A percentile compares a stretch with the other conserved stretches of the same genome.
Evolutionary conservation across 306 rosid species (phyloP).

Genomic region (Sphenostylis stenocarpa): DNA sequence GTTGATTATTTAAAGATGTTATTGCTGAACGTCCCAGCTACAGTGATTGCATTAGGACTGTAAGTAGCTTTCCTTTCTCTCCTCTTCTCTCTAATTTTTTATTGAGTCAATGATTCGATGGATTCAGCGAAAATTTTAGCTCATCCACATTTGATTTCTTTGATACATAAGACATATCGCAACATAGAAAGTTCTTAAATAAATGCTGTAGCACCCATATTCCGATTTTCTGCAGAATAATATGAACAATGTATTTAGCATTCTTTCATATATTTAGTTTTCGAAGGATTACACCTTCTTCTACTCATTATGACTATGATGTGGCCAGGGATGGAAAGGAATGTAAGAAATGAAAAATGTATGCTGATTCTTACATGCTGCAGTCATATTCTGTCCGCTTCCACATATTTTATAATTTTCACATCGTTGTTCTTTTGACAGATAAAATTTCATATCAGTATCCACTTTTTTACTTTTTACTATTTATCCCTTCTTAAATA

Average conservation of each 20-base stretch:
- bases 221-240: slow-evolving; percentile 5
- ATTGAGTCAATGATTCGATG: neutral
- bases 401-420: neutral
- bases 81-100: neutral
- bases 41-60: slow-evolving; percentile 83
- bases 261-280: slow-evolving; percentile 6
- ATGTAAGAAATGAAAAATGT: neutral
- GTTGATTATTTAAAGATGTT: slow-evolving; percentile 93
- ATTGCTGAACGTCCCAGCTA: slow-evolving; percentile 84
- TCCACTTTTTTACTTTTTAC: neutral
- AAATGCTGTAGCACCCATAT: neutral
- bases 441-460: neutral
- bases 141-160: neutral
- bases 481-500: neutral
- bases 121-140: neutral
- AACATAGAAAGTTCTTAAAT: slow-evolving; percentile 3
- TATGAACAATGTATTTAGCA: neutral
- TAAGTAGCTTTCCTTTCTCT: slow-evolving; percentile 45
- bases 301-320: neutral
- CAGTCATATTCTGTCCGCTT: slow-evolving; percentile 5
- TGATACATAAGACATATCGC: neutral
- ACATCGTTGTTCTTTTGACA: too few species aligned
- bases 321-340: neutral
- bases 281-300: neutral
- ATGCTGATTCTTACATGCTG: neutral